Conservation (phyloP, 192 early-diverging fungal species). For the Podila clonocystis region DNA sequence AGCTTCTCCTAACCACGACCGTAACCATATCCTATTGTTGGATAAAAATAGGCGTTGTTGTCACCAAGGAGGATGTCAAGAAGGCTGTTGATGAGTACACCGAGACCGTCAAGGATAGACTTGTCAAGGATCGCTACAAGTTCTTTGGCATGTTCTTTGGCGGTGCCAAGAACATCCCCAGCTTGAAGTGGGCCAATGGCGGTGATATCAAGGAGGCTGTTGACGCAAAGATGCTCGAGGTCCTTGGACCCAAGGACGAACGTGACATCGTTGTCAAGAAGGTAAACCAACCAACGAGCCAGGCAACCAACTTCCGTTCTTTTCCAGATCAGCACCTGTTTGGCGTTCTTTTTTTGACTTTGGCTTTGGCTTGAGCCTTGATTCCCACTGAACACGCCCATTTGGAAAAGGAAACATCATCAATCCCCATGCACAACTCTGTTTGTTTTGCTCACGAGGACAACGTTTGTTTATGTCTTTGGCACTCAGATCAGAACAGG, state of each 20-base stretch:
- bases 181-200: conserved; percentile 91
- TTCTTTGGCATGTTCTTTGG: conserved; percentile 81
- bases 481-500: neutral
- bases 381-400: neutral
- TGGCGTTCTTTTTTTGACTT: neutral
- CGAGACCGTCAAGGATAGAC: conserved; percentile 69
- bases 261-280: conserved; percentile 75
- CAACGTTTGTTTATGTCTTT: neutral
- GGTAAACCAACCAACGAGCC: conserved; percentile 21
- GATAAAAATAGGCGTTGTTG: conserved; percentile 74
- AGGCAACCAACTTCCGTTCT: too few species aligned
- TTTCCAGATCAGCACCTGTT: neutral
- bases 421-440: neutral
- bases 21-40: neutral
- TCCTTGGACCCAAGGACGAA: conserved; percentile 99
- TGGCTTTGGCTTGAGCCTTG: neutral
- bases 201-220: conserved; percentile 87
- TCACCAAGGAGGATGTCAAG: conserved; percentile 81
- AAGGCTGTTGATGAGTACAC: conserved; percentile 73
- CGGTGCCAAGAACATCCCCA: conserved; percentile 70
- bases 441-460: neutral
- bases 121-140: conserved; percentile 89
- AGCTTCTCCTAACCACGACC: neutral
- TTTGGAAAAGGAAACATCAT: too few species aligned
- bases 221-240: conserved; percentile 82